Evolutionary conservation across 2,329 filamentous ascomycete genomes (phyloP).

Genomic region (Fusarium papillatum): DNA sequence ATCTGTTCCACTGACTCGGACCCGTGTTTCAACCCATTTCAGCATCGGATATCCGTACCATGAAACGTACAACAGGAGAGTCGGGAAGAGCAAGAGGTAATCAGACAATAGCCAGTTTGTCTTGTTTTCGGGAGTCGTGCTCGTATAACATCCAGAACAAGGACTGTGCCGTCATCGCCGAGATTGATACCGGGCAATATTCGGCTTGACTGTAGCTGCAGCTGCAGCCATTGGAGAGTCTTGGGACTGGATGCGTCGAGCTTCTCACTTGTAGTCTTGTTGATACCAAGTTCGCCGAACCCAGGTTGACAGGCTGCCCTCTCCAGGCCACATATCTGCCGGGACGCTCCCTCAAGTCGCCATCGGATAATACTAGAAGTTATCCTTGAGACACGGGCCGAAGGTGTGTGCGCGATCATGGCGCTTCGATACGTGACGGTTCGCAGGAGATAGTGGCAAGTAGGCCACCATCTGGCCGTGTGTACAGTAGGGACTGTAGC

Average conservation of each 20-base stretch:
- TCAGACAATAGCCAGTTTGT: slow-evolving; percentile 9
- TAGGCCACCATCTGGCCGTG: slow-evolving; percentile 4
- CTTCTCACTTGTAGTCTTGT: neutral
- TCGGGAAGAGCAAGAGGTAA: slow-evolving; percentile 7
- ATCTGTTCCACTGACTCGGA: neutral
- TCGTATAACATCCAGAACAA: slow-evolving; percentile 4
- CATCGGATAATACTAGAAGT: slow-evolving; percentile 6
- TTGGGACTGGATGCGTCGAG: neutral
- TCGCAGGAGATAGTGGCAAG: slow-evolving; percentile 7
- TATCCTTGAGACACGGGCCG: slow-evolving; percentile 25
- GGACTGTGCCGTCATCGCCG: neutral
- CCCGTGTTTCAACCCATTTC: slow-evolving; percentile 12
- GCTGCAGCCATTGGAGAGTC: neutral
- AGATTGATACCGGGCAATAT: neutral
- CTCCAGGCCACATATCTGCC: neutral
- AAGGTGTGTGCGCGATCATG: slow-evolving; percentile 16
- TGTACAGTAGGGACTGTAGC: slow-evolving; percentile 7
- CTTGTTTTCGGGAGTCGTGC: slow-evolving; percentile 11
- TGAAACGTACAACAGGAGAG: slow-evolving; percentile 16
- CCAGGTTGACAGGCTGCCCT: neutral
- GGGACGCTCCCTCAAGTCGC: neutral
- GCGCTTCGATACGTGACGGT: slow-evolving; percentile 5
- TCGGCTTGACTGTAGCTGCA: neutral
- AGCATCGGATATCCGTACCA: neutral
- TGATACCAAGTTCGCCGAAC: neutral